phyloP scores from a whole-genome alignment of 2,329 filamentous ascomycete species.

The Scytalidium lignicola region DNA sequence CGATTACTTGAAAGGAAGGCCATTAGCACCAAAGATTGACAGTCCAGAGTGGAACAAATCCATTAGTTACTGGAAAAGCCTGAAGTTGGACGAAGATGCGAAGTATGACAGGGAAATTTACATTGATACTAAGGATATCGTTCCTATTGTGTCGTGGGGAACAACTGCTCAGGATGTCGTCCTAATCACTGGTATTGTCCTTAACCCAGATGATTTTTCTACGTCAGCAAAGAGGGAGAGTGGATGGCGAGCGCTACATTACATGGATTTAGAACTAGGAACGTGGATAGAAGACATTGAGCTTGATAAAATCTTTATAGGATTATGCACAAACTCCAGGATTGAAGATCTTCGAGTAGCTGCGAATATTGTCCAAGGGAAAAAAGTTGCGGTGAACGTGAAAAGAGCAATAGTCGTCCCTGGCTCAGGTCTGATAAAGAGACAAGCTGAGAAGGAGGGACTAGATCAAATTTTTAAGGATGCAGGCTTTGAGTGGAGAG shows the following conservation, averaged over 20 bases:
- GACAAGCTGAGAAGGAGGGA: conserved; percentile 80
- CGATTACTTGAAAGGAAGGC: conserved; percentile 84
- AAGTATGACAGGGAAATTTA: conserved; percentile 81
- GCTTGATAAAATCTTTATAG: conserved; percentile 93
- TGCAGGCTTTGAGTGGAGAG: conserved; percentile 92
- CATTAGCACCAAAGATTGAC: conserved; percentile 75
- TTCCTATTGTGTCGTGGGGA: conserved; percentile 89
- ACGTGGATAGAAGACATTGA: conserved; percentile 80
- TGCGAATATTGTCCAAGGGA: conserved; percentile 76
- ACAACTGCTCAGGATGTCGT: conserved; percentile 90
- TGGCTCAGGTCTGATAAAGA: conserved; percentile 86
- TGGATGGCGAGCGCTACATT: conserved; percentile 75
- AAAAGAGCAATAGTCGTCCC: conserved; percentile 95
- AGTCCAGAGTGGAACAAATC: conserved; percentile 92
- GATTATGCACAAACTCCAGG: conserved; percentile 89
- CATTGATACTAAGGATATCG: conserved; percentile 84
- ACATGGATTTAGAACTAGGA: conserved; percentile 83
- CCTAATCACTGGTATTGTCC: conserved; percentile 79
- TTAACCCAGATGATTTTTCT: conserved; percentile 77
- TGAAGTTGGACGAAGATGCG: conserved; percentile 75
- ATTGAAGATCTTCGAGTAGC: conserved; percentile 92
- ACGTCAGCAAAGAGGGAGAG: conserved; percentile 72
- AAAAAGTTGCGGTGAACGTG: conserved; percentile 76
- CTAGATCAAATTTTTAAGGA: conserved; percentile 84
- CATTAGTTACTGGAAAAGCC: conserved; percentile 73